Conservation (phyloP, 1,284 basidiomycete species). For the Ceratobasidium sp. region DNA sequence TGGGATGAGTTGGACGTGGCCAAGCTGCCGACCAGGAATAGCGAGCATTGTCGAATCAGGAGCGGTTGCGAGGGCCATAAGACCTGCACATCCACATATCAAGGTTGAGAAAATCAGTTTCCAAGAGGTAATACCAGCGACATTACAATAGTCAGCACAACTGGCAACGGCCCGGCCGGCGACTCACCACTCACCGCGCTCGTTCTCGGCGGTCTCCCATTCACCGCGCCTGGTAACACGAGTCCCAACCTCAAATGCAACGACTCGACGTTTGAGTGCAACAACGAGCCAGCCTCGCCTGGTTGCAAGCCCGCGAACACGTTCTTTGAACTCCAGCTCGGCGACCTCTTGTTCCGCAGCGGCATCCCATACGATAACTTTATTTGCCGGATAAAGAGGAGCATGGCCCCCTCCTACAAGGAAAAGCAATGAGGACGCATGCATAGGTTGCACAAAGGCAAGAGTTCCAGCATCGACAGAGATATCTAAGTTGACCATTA, state of each 20-base stretch:
- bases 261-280: slow-evolving; percentile 77
- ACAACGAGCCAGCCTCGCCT: slow-evolving; percentile 85
- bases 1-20: slow-evolving; percentile 90
- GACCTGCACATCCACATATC: slow-evolving; percentile 59
- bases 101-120: neutral
- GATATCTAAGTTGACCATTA: neutral
- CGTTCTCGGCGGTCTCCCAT: slow-evolving; percentile 92
- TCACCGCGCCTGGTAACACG: slow-evolving; percentile 67
- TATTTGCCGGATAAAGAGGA: slow-evolving; percentile 94
- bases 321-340: slow-evolving; percentile 91
- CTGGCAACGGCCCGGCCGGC: slow-evolving; percentile 13
- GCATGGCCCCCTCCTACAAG: slow-evolving; percentile 88
- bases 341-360: slow-evolving; percentile 75
- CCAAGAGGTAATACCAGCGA: slow-evolving; percentile 20
- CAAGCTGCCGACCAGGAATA: slow-evolving; percentile 86
- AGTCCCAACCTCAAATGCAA: slow-evolving; percentile 77
- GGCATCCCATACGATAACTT: slow-evolving; percentile 92
- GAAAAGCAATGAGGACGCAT: slow-evolving; percentile 85
- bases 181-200: slow-evolving; percentile 65
- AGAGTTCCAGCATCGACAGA: slow-evolving; percentile 65
- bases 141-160: slow-evolving; percentile 19
- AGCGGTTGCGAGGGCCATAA: slow-evolving; percentile 82
- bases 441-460: slow-evolving; percentile 76
- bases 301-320: slow-evolving; percentile 80
- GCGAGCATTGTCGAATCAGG: slow-evolving; percentile 81